Base-by-base conservation (phyloP, 495 filamentous ascomycete species). In the Penicillium samsonianum region DNA sequence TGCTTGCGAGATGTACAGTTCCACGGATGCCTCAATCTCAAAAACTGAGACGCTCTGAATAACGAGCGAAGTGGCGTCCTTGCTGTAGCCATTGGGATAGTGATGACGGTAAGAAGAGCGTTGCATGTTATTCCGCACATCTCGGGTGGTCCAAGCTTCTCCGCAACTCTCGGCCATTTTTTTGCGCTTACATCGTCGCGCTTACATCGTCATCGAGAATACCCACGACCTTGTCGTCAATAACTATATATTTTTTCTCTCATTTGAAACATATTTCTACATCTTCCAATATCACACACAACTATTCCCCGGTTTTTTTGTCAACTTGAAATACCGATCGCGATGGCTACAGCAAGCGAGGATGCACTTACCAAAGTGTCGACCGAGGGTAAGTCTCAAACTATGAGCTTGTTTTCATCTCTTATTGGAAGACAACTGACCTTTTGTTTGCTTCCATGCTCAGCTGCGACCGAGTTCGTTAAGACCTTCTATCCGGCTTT, bases 401-500 rank as follows among this genome's bases (percentile, higher is more conserved):
- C 14, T 26, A 22, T 48, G 9, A 37, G 37, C 58, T 26, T 12
- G 11, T 28, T 25, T 14, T 6, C 11, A 51, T 23, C 22, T 8
- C 50, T 40, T 45, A 20, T 23, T 8, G 31, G n/a, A 12, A n/a
- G 5, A 26, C 7, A 26, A 28, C 59, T 67, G 51, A 65, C 12
- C 43, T 38, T 22, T 1, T 16, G 23, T 26, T 25, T 50, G 16
- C 11, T 30, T 12, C 16, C 6, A 10, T 26, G 1, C 58, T 8
- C 38, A 83, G 80, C 78, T 42, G 78, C 83, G 17, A 77, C 71
- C 54, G 72, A 75, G 26, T 82, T 85, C 53, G 72, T 83, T 37
- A 72, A 81, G 19, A 69, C 74, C 5, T 86, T 79, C 63, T 82
- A 83, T 55, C 71, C 70, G 0, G 79, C 86, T 4, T 76, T 90